These are phyloP conservation scores for Cucurbita maxima DNA, from an alignment of 306 rosid genomes.

Conservation along the genomic window DNA sequence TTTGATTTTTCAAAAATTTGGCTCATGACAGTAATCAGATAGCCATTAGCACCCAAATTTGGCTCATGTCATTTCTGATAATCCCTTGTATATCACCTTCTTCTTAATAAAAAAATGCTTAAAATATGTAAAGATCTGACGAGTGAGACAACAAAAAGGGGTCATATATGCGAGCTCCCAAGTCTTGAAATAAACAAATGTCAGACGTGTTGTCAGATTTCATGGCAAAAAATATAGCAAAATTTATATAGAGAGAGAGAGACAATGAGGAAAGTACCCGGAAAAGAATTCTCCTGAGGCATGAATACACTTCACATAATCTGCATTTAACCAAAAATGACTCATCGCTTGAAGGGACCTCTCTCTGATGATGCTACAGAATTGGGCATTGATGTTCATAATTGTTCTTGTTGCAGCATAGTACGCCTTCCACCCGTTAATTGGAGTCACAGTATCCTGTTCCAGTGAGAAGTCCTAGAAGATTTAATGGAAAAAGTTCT, in stretches of 20 bases:
- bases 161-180: not conserved
- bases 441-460: slow-evolving; percentile 65
- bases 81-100: not conserved
- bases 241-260: not conserved
- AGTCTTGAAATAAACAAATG: not conserved
- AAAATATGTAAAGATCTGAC: not conserved
- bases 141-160: not conserved
- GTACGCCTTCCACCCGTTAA: slow-evolving; percentile 94
- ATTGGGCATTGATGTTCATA: slow-evolving; percentile 64
- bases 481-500: not conserved
- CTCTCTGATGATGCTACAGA: slow-evolving; percentile 74
- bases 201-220: not conserved
- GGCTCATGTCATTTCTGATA: not conserved
- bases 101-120: not conserved
- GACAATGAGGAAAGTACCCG: slow-evolving; percentile 38
- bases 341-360: slow-evolving; percentile 69
- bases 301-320: slow-evolving; percentile 89
- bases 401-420: slow-evolving; percentile 94
- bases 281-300: slow-evolving; percentile 84
- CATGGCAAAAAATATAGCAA: not conserved
- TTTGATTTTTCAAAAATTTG: no score
- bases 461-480: slow-evolving; percentile 85
- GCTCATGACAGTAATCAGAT: no score
- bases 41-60: not conserved
- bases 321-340: slow-evolving; percentile 83